Percentiles rank a stretch among this genome's conserved stretches.
phyloP scores from a whole-genome alignment of 331 rosid genomes.

The Cydonia oblonga region DNA sequence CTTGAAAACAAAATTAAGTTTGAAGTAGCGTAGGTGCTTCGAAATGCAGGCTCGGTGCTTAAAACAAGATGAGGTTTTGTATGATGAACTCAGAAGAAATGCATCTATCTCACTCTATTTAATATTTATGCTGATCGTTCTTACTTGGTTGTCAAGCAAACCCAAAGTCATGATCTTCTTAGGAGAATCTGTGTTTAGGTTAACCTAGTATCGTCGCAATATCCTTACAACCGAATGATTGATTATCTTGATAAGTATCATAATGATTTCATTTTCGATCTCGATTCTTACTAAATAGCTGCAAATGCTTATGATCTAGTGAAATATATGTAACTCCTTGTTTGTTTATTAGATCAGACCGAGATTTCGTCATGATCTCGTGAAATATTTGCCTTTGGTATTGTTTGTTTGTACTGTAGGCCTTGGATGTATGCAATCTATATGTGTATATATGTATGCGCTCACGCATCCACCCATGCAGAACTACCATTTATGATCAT shows the following conservation, averaged over 20 bases:
- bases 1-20: too few species aligned
- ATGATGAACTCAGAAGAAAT: too few species aligned
- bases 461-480: not conserved
- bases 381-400: not conserved
- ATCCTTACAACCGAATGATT: not conserved
- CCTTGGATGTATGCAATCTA: not conserved
- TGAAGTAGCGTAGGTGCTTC: too few species aligned
- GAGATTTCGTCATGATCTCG: not conserved
- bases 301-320: not conserved
- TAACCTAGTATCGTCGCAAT: not conserved
- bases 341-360: too few species aligned
- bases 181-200: not conserved
- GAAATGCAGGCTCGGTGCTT: too few species aligned
- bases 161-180: not conserved
- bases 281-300: not conserved
- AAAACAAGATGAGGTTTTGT: too few species aligned
- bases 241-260: not conserved
- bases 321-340: not conserved
- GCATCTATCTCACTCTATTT: too few species aligned
- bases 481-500: not conserved
- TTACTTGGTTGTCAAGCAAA: not conserved
- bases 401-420: not conserved
- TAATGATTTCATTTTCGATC: too few species aligned
- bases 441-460: not conserved
- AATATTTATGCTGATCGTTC: too few species aligned